Conservation (phyloP, 192 early-diverging fungal genomes). For the Gonapodya sp. region DNA sequence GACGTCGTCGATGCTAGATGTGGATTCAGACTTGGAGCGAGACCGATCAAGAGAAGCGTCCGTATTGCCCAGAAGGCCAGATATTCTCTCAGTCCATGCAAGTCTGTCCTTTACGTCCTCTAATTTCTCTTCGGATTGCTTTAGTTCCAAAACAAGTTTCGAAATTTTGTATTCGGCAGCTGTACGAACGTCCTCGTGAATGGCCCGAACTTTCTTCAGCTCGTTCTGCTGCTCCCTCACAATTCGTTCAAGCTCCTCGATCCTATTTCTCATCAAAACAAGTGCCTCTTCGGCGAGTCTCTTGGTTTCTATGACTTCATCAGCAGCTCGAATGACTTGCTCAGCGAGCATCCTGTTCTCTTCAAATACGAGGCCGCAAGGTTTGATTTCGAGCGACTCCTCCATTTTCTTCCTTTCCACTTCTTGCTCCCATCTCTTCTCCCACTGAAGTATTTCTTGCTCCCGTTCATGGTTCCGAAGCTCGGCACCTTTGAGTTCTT, state of each 20-base stretch:
- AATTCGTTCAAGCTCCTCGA: not conserved
- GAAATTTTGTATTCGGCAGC: not conserved
- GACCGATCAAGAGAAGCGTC: not conserved
- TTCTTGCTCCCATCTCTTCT: not conserved
- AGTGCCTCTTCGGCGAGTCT: not conserved
- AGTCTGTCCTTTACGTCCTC: not conserved
- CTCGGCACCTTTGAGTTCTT: not conserved
- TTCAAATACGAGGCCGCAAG: not conserved
- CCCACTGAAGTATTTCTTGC: not conserved
- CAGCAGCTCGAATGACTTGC: not conserved
- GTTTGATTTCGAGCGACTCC: not conserved
- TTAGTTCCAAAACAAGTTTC: not conserved
- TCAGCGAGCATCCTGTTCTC: not conserved
- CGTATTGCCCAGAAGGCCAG: not conserved
- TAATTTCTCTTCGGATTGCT: not conserved
- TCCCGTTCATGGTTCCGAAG: not conserved
- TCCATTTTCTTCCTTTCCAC: not conserved
- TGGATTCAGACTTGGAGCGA: not conserved
- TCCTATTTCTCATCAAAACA: not conserved
- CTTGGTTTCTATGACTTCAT: not conserved
- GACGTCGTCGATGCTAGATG: not conserved
- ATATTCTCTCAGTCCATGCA: not conserved
- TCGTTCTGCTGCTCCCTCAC: not conserved
- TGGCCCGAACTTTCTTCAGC: not conserved
- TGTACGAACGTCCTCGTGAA: not conserved